Evolutionary conservation across 192 early-diverging fungal species (phyloP).

Genomic region (Cladochytrium replicatum): DNA sequence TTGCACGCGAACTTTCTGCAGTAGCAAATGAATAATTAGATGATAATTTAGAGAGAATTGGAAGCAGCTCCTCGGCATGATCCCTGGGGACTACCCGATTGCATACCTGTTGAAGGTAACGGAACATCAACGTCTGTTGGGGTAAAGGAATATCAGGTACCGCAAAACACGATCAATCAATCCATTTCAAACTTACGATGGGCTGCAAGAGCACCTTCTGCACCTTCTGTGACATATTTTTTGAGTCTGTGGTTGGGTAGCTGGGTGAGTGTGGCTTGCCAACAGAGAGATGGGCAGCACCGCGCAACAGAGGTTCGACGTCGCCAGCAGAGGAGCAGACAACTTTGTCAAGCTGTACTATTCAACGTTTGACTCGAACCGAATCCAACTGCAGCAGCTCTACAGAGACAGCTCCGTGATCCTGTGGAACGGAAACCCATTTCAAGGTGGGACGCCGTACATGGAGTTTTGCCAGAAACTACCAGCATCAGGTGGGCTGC

Average conservation of each 20-base stretch:
- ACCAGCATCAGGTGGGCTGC: not conserved
- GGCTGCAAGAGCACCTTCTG: slow-evolving; percentile 80
- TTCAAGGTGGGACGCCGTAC: not conserved
- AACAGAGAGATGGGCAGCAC: no score
- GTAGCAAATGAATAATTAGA: no score
- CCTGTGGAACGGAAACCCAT: not conserved
- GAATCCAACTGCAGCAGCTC: not conserved
- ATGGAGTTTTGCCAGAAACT: not conserved
- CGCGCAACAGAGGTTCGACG: no score
- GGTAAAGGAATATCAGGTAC: no score
- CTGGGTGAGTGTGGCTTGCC: no score
- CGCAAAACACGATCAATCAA: slow-evolving; percentile 73
- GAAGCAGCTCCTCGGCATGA: not conserved
- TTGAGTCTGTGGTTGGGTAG: no score
- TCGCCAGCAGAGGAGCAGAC: not conserved
- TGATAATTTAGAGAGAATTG: slow-evolving; percentile 3
- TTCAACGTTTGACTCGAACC: not conserved
- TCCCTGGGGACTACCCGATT: no score
- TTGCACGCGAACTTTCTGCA: slow-evolving; percentile 74
- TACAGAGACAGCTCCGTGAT: not conserved
- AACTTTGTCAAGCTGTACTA: not conserved
- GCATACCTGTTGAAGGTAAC: not conserved
- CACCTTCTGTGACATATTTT: slow-evolving; percentile 63
- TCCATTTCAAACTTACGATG: slow-evolving; percentile 92
- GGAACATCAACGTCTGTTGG: not conserved